Conservation (phyloP, 257 asterid genomes). For the Nicotiana paniculata region DNA sequence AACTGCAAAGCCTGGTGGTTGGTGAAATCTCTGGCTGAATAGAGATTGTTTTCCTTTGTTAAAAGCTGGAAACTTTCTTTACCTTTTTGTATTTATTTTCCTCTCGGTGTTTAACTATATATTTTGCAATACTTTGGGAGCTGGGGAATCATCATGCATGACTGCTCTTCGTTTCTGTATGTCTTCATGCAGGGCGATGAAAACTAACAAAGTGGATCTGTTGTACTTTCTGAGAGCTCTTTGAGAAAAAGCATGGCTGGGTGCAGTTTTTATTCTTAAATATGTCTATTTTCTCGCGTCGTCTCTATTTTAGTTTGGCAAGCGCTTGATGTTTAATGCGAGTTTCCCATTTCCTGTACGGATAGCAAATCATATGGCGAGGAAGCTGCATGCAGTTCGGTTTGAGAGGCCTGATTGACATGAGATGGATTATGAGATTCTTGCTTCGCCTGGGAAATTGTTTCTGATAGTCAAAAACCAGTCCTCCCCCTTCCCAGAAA, state of each 20-base stretch:
- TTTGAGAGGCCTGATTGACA: not conserved
- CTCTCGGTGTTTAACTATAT: not conserved
- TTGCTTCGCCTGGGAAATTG: not conserved
- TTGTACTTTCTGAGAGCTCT: not conserved
- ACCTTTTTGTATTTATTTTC: not conserved
- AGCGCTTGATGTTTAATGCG: not conserved
- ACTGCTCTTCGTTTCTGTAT: not conserved
- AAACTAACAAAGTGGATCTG: not conserved
- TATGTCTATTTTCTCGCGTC: not conserved
- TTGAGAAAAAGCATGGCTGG: not conserved
- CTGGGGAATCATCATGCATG: not conserved
- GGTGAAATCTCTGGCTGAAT: not conserved
- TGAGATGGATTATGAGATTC: not conserved
- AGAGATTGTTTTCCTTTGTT: not conserved
- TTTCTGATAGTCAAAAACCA: no score
- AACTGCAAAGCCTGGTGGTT: not conserved
- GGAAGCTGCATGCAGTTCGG: not conserved
- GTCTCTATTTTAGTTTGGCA: not conserved
- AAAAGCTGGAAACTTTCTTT: not conserved
- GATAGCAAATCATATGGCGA: not conserved
- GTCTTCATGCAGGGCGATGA: slow-evolving; percentile 4
- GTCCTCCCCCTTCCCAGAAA: no score
- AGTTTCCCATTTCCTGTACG: not conserved
- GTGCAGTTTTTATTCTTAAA: not conserved
- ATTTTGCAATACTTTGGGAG: not conserved